Evolutionary conservation across 83 land plant species (phyloP), one percentile per base, ranked within the genome.

Genomic region (Thuja plicata): DNA sequence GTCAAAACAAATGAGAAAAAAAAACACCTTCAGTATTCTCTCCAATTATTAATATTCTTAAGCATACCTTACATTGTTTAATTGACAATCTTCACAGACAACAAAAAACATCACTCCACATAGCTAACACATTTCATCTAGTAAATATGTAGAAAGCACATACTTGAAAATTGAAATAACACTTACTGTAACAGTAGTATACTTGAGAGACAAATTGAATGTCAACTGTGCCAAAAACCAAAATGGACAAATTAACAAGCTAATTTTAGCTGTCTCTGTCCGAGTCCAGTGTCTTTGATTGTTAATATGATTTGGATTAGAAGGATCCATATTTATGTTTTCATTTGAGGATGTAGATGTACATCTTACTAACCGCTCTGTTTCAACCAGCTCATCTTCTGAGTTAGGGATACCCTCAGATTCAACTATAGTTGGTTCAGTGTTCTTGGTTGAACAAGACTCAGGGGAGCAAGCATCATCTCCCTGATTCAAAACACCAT

Each of bases 151-250:
- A 52, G 15, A 90, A 89, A 45, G 35, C 30, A 37, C n/a, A 16
- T 24, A 40, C 15, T 79, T 50, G 81, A 46, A 86, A 77, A 40
- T 60, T 50, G 62, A 46, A 86, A 77, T 55, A 85, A 37, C 32
- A 55, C 97, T 91, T 92, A 98, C 99, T 34, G 99, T 98, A 27
- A 98, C 99, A 19, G 98, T 94, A 21, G 99, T 98, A 90, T 97
- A 98, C 90, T 96, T 93, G 88, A 98, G 94, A 35, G 99, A 98
- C 80, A 98, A 90, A 87, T 98, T 98, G 91, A 97, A 98, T 13
- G 99, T 96, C 35, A 98, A 94, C 60, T 98, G 99, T 0, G 99
- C 99, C 46, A 97, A 55, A 88, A 98, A 98, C 99, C 99, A 98
- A 89, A 98, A 94, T 2, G 99, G 99, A 86, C 96, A 95, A 77